phyloP scores from a whole-genome alignment of 305 asterid genomes.

The Solanum hybrid region DNA sequence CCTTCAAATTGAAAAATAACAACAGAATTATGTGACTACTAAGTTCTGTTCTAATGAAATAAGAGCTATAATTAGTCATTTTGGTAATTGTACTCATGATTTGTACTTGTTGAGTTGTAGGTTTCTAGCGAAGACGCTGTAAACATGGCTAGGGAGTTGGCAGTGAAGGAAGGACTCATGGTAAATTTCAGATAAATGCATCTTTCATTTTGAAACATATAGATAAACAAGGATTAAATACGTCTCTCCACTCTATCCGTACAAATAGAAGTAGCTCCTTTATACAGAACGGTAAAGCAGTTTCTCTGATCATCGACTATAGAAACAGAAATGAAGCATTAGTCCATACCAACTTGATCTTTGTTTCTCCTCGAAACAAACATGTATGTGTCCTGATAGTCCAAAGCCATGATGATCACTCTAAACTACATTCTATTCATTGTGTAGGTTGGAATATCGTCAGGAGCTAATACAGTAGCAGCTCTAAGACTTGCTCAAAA shows the following conservation, averaged over 20 bases:
- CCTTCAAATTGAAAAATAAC: not conserved
- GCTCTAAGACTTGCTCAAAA: constrained; percentile 70
- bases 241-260: not conserved
- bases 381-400: constrained; percentile 16
- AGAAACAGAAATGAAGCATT: not conserved
- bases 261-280: not conserved
- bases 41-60: not conserved
- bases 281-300: not conserved
- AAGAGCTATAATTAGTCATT: not conserved
- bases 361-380: constrained; percentile 15
- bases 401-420: not conserved
- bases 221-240: not conserved
- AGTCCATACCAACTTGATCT: constrained; percentile 3
- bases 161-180: constrained; percentile 87
- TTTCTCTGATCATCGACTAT: not conserved
- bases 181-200: constrained; percentile 8
- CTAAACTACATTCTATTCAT: not conserved
- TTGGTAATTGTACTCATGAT: not conserved
- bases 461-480: constrained; percentile 95
- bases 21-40: not conserved
- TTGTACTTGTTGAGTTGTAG: constrained; percentile 24
- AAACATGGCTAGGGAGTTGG: constrained; percentile 79
- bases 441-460: constrained; percentile 82
- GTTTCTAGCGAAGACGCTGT: constrained; percentile 94
- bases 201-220: not conserved